phyloP scores from a whole-genome alignment of 2,329 filamentous ascomycete genomes.

The Alternaria ventricosa region DNA sequence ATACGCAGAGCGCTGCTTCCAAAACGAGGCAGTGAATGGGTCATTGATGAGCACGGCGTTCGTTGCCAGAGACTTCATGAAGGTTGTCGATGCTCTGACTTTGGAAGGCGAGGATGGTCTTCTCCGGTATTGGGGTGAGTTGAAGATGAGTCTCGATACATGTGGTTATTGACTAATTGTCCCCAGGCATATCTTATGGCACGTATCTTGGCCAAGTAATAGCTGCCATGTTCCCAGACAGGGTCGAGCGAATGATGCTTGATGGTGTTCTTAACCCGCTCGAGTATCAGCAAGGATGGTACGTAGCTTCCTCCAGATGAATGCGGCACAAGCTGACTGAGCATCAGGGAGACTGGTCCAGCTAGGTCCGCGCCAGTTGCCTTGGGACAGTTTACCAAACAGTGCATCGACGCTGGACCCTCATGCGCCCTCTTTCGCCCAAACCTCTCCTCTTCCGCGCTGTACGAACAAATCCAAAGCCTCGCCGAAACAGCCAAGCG shows the following conservation, averaged over 20 bases:
- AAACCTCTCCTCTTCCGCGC: fast-evolving
- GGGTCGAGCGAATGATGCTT: not conserved
- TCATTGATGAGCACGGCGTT: not conserved
- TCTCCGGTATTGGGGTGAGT: not conserved
- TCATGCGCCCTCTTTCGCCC: not conserved
- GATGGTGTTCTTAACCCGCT: not conserved
- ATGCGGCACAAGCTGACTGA: fast-evolving
- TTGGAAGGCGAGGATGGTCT: not conserved
- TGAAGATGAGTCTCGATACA: not conserved
- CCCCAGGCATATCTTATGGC: fast-evolving
- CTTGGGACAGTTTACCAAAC: not conserved
- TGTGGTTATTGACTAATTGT: not conserved
- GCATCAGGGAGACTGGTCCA: not conserved
- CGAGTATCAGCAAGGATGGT: not conserved
- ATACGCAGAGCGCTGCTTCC: not conserved
- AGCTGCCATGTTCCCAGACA: not conserved
- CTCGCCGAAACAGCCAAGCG: fast-evolving
- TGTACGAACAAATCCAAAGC: not conserved
- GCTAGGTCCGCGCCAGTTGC: fast-evolving
- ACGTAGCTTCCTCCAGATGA: not conserved
- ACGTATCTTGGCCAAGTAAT: not conserved
- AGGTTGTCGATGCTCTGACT: not conserved
- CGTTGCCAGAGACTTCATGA: not conserved
- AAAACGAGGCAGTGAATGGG: not conserved
- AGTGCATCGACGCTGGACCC: not conserved